Evolutionary conservation across 2,329 filamentous ascomycete species (phyloP), one percentile per base, ranked within the genome.

Genomic region (Aspergillus vadensis): DNA sequence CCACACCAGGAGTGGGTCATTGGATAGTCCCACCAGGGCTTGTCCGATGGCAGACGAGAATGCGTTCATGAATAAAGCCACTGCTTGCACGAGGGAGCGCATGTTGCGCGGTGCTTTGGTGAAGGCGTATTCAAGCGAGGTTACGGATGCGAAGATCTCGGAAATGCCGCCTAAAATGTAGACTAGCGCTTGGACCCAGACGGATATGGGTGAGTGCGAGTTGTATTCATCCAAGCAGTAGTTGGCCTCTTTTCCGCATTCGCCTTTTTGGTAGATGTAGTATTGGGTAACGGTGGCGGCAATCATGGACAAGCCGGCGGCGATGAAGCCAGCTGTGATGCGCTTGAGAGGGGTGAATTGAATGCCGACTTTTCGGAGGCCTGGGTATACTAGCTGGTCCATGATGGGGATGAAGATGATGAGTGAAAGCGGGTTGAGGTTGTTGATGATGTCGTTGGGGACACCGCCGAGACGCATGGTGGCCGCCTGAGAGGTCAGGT

Each of bases 41-140:
- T 91, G 86, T n/a, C 87, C 88, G 53, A 92, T 77, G 38, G 89
- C 89, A 30, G 87, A 82, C 1, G 87, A 86, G 66, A 92, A 81
- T 59, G 89, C 89, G 30, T 82, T 87, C 82, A 86, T 91, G 79
- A 90, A 88, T 41, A 91, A 81, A 70, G 87, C 87, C 68, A 92
- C 80, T 19, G 85, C 85, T 75, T 79, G 82, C 12, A 93, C 88
- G n/a, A 92, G 81, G 1, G 87, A 90, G 65, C 89, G 88, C 90
- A 93, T 93, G 79, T 91, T 92, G 70, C 84, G 86, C 25, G 90
- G 90, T 0, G 89, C 89, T 76, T 91, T 91, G 73, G 87, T 88
- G 79, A 87, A 92, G 36, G 90, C 90, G 65, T 91, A 91, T 72
- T 92, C 90, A 65, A 90, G 85, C 1, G 86, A 87, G 3, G 85